phyloP scores from a whole-genome alignment of 441 rosid genomes.

The Mallotus japonicus region DNA sequence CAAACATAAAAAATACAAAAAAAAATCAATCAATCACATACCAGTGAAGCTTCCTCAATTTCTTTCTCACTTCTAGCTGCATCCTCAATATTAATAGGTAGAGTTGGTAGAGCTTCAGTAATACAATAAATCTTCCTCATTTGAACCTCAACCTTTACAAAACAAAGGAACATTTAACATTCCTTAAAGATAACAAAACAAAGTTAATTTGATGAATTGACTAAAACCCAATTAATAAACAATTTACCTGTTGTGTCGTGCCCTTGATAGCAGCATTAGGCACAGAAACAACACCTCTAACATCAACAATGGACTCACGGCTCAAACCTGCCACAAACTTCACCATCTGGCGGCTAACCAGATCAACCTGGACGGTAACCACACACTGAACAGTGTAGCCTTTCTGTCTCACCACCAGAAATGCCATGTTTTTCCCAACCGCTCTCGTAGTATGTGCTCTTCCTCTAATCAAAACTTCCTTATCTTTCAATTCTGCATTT shows the following conservation, averaged over 20 bases:
- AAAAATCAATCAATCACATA: slow-evolving; percentile 8
- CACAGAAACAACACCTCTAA: slow-evolving; percentile 47
- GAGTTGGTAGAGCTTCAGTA: slow-evolving; percentile 50
- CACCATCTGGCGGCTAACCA: slow-evolving; percentile 62
- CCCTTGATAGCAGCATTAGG: slow-evolving; percentile 57
- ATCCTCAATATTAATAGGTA: slow-evolving; percentile 72
- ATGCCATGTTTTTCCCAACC: slow-evolving; percentile 52
- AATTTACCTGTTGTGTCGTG: slow-evolving; percentile 58
- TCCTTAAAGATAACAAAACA: no score
- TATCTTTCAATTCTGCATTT: slow-evolving; percentile 38
- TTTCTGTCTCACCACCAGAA: slow-evolving; percentile 59
- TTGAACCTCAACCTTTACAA: slow-evolving; percentile 57
- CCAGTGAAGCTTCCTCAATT: slow-evolving; percentile 64
- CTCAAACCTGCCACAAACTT: slow-evolving; percentile 47
- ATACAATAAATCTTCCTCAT: slow-evolving; percentile 58
- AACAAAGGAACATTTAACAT: not conserved
- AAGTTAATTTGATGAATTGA: not conserved
- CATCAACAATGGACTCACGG: slow-evolving; percentile 64
- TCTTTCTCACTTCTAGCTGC: slow-evolving; percentile 79
- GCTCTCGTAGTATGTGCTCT: slow-evolving; percentile 59
- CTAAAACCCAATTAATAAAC: no score
- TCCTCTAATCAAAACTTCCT: slow-evolving; percentile 63
- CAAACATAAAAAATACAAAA: not conserved
- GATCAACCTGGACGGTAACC: slow-evolving; percentile 43
- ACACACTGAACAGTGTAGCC: slow-evolving; percentile 80